A percentile compares a stretch with the other conserved stretches of the same genome.
Conservation (phyloP, 352 stramenopile genomes). For the Globisporangium nunn region DNA sequence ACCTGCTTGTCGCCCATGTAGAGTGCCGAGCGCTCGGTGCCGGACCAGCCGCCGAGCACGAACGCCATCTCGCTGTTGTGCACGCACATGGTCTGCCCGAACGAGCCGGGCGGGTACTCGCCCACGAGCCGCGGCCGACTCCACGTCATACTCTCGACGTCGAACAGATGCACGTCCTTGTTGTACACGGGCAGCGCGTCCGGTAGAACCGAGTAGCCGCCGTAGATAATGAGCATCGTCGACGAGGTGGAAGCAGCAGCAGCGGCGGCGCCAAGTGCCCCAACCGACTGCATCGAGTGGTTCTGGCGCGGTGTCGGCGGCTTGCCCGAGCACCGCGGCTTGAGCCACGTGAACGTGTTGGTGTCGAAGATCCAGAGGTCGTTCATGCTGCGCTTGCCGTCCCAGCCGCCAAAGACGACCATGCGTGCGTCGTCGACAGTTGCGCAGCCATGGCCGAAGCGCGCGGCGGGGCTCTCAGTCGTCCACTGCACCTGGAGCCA, state of each 20-base stretch:
- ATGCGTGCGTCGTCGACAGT: conserved; percentile 70
- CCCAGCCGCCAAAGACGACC: conserved; percentile 87
- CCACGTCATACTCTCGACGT: conserved; percentile 48
- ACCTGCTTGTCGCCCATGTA: conserved; percentile 76
- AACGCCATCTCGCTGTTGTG: conserved; percentile 45
- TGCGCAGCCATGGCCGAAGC: conserved; percentile 61
- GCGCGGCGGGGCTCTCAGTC: conserved; percentile 62
- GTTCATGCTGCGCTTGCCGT: conserved; percentile 66
- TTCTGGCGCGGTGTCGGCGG: conserved; percentile 64
- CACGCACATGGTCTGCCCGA: conserved; percentile 45
- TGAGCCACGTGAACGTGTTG: conserved; percentile 61
- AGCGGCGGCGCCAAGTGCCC: not conserved
- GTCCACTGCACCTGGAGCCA: conserved; percentile 87
- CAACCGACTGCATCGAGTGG: conserved; percentile 47
- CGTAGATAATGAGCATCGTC: conserved; percentile 58
- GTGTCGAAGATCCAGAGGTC: conserved; percentile 75
- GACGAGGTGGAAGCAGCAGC: conserved; percentile 16
- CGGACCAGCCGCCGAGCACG: conserved; percentile 67
- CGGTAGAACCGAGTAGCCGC: conserved; percentile 56
- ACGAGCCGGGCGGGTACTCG: conserved; percentile 58
- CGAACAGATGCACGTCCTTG: conserved; percentile 66
- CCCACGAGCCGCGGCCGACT: conserved; percentile 60
- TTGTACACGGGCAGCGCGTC: conserved; percentile 59
- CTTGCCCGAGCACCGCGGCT: conserved; percentile 58
- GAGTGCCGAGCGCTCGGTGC: conserved; percentile 63